A percentile compares a stretch with the other conserved stretches of the same genome.
These are phyloP conservation scores for Amyloporia xantha DNA, from an alignment of 768 basidiomycete genomes.

Conservation along the genomic window DNA sequence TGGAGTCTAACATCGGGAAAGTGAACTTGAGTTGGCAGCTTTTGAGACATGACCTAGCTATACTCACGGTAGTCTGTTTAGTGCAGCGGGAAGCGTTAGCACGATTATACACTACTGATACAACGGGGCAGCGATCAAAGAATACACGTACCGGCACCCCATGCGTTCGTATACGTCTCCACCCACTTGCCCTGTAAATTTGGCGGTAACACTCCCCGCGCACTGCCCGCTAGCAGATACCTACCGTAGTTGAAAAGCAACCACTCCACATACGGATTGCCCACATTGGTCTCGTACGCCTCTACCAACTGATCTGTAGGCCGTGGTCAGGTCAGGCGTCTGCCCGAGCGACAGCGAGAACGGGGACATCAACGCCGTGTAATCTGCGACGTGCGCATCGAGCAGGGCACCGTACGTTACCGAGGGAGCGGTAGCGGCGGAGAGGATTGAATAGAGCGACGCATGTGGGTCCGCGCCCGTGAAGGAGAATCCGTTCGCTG, in stretches of 20 bases:
- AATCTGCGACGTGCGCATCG: conserved; percentile 45
- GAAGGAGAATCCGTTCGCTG: conserved; percentile 54
- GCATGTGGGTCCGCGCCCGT: conserved; percentile 53
- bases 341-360: conserved; percentile 61
- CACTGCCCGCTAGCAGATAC: conserved; percentile 57
- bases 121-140: background rate
- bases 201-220: conserved; percentile 56
- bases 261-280: conserved; percentile 68
- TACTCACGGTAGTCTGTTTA: conserved; percentile 29
- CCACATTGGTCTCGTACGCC: conserved; percentile 46
- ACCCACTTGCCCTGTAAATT: conserved; percentile 77
- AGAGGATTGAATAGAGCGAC: conserved; percentile 33
- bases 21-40: too few species aligned
- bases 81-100: background rate
- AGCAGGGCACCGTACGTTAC: conserved; percentile 35
- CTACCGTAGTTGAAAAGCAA: conserved; percentile 66
- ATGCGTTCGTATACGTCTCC: conserved; percentile 44
- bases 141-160: conserved; percentile 48
- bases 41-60: conserved; percentile 7
- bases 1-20: conserved; percentile 43
- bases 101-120: too few species aligned
- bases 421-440: conserved; percentile 11
- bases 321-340: conserved; percentile 39
- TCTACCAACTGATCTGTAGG: conserved; percentile 54
- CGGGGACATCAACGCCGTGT: conserved; percentile 30